phyloP scores from a whole-genome alignment of 345 rosid species.

The Psidium guajava region DNA sequence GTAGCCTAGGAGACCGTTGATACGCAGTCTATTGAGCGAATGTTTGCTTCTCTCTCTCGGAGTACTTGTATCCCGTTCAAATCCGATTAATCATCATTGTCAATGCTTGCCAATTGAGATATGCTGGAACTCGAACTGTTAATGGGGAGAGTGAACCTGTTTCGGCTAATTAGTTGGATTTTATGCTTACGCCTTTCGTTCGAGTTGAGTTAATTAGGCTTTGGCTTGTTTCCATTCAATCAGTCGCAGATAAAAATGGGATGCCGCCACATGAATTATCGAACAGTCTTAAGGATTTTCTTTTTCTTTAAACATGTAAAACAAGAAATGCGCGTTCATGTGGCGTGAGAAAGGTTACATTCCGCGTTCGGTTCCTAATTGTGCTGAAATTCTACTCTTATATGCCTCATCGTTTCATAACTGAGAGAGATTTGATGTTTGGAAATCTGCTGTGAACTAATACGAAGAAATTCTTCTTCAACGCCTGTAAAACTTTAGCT shows the following conservation, averaged over 20 bases:
- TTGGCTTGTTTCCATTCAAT: not conserved
- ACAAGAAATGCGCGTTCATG: not conserved
- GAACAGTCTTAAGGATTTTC: not conserved
- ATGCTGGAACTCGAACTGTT: not conserved
- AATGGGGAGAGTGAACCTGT: not conserved
- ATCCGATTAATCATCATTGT: not conserved
- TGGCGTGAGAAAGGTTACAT: not conserved
- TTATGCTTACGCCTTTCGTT: not conserved
- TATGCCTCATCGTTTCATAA: not conserved
- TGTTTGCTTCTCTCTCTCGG: not conserved
- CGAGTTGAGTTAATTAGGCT: not conserved
- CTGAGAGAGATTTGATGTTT: not conserved
- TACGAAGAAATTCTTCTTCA: not conserved
- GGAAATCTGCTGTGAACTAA: not conserved
- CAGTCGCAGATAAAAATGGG: not conserved
- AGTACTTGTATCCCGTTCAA: not conserved
- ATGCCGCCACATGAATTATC: not conserved
- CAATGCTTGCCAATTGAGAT: not conserved
- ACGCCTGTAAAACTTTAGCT: not conserved
- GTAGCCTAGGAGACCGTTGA: not conserved
- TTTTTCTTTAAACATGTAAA: not conserved
- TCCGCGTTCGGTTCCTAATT: not conserved
- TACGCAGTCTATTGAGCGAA: not conserved
- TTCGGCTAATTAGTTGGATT: not conserved
- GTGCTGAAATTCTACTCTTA: not conserved